phyloP scores from a whole-genome alignment of 2,329 filamentous ascomycete species.

The Pseudonectria foliicola region DNA sequence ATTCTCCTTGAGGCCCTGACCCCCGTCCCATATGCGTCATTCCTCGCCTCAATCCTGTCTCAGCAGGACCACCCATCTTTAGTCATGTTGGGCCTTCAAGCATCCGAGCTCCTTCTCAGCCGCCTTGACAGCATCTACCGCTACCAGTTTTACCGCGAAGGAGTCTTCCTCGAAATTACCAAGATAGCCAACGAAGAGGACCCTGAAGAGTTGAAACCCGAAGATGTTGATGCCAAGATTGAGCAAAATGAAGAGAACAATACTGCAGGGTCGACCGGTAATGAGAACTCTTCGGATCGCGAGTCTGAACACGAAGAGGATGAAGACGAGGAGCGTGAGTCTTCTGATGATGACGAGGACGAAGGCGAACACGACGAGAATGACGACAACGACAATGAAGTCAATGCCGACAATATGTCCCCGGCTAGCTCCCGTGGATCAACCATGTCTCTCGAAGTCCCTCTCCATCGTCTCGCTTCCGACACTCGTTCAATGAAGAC shows the following conservation, averaged over 20 bases:
- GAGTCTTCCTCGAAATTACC: conserved; percentile 84
- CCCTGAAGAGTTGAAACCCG: conserved; percentile 11
- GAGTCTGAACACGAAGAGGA: conserved; percentile 23
- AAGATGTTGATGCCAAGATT: conserved; percentile 11
- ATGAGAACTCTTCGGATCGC: conserved; percentile 23
- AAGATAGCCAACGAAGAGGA: conserved; percentile 59
- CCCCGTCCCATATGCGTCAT: conserved; percentile 89
- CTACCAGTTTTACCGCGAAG: conserved; percentile 95
- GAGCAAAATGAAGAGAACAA: conserved; percentile 20
- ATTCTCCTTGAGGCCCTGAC: conserved; percentile 82
- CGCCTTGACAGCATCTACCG: conserved; percentile 83
- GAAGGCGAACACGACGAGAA: conserved; percentile 45
- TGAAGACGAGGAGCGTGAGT: conserved; percentile 32
- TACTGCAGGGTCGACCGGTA: conserved; percentile 21
- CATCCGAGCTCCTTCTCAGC: conserved; percentile 78
- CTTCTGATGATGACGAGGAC: conserved; percentile 39
- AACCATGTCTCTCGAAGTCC: conserved; percentile 55
- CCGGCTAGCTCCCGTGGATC: conserved; percentile 59
- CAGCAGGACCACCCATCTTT: conserved; percentile 88
- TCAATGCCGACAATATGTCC: conserved; percentile 52
- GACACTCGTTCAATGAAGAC: conserved; percentile 50
- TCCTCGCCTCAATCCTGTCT: conserved; percentile 87
- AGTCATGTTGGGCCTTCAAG: conserved; percentile 80
- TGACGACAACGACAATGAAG: conserved; percentile 45
- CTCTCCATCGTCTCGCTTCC: conserved; percentile 40